Evolutionary conservation across 2,329 filamentous ascomycete genomes (phyloP), one percentile per base, ranked within the genome.

Genomic region (Neocatenulostroma microsporum): DNA sequence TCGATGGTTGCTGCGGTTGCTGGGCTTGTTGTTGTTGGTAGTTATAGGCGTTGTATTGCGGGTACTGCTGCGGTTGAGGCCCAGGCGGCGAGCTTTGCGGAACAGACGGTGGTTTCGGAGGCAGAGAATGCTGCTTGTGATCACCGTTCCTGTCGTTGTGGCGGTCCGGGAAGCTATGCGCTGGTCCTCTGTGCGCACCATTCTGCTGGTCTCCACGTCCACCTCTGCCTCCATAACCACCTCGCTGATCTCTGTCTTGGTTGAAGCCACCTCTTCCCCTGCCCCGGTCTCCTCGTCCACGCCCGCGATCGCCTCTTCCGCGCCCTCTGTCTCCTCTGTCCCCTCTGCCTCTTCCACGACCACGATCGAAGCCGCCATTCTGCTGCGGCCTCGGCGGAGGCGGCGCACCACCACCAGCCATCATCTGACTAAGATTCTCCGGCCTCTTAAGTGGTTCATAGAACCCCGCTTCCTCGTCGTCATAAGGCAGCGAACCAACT

Each of bases 1-100:
- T 83, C 73, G 95, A 70, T 85, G 88, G 73, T 93, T 94, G 78
- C 94, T 87, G 78, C 94, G 94, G 62, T 85, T 94, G 40, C 18
- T 44, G 40, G 12, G 34, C 42, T 14, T 41, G 42, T 11, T 36
- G 34, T 14, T 23, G 20, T 15, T 82, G 80, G 78, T 95, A 95
- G 69, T 95, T 83, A 73, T 94, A 70, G 85, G 88, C n/a, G n/a
- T n/a, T n/a, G n/a, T n/a, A n/a, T n/a, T n/a, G n/a, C n/a, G n/a
- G n/a, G n/a, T n/a, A n/a, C 40, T 41, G 10, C 34, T 33, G 20
- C n/a, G n/a, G n/a, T n/a, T n/a, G n/a, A n/a, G n/a, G n/a, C n/a
- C n/a, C n/a, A 20, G 34, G 28, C 11, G n/a, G n/a, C n/a, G n/a
- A n/a, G n/a, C n/a, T n/a, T n/a, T n/a, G n/a, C n/a, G n/a, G n/a